phyloP scores from a whole-genome alignment of 768 basidiomycete species.

The Boletus bicolor region DNA sequence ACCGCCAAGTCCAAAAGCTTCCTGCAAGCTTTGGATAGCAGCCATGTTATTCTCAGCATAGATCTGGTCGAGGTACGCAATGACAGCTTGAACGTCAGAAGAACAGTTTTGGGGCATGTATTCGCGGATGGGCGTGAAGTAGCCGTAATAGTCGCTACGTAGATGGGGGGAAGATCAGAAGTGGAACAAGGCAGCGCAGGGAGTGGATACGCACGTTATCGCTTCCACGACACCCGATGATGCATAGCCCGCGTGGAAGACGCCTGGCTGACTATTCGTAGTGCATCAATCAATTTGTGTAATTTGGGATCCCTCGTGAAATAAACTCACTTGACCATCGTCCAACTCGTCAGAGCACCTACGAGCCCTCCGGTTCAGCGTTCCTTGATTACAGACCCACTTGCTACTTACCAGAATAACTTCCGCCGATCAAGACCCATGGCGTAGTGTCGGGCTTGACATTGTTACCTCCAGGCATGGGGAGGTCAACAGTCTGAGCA shows the following conservation, averaged over 20 bases:
- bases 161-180: background rate
- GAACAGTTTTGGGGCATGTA: conserved; percentile 74
- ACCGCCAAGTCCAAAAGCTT: conserved; percentile 53
- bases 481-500: conserved; percentile 58
- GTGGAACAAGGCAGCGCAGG: background rate
- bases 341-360: conserved; percentile 55
- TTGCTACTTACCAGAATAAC: conserved; percentile 33
- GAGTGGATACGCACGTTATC: conserved; percentile 33
- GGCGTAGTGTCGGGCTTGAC: conserved; percentile 51
- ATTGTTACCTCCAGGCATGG: conserved; percentile 62
- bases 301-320: background rate
- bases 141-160: conserved; percentile 36
- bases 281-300: background rate
- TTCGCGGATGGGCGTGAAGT: conserved; percentile 68
- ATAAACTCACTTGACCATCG: conserved; percentile 59
- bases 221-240: conserved; percentile 47
- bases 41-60: conserved; percentile 43
- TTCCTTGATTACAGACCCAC: background rate
- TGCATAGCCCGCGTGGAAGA: conserved; percentile 43
- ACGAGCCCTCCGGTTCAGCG: background rate
- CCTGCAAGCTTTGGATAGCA: conserved; percentile 54
- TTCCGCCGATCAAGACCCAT: conserved; percentile 43
- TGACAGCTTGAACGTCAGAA: conserved; percentile 62
- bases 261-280: conserved; percentile 34
- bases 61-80: conserved; percentile 57